These are phyloP conservation scores for Pontederia crassipes DNA, from an alignment of 176 grass and related monocot genomes.

Conservation along the genomic window DNA sequence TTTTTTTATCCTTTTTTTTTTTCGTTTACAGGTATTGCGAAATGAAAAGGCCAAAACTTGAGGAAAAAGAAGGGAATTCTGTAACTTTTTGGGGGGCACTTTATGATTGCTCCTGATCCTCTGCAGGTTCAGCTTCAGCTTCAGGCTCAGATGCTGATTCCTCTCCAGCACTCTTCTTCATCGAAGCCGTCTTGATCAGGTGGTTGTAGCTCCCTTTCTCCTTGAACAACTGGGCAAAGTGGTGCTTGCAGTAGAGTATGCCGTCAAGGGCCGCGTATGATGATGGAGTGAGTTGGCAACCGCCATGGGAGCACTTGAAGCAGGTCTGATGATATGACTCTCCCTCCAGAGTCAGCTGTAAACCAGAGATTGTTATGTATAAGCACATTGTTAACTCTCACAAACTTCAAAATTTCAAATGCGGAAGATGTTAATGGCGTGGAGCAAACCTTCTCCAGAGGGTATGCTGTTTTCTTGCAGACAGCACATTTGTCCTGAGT, in stretches of 20 bases:
- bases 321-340: constrained; percentile 89
- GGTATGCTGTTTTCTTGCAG: constrained; percentile 91
- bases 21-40: too few relatives aligned
- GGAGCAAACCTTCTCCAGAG: constrained; percentile 67
- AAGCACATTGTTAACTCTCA: neutral
- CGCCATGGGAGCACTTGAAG: constrained; percentile 74
- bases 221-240: constrained; percentile 87
- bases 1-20: too few relatives aligned
- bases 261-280: constrained; percentile 90
- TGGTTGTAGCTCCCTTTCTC: constrained; percentile 98
- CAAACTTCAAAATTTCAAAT: neutral
- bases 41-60: too few relatives aligned
- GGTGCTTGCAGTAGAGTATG: constrained; percentile 93
- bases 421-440: neutral
- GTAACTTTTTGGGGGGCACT: too few relatives aligned
- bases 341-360: constrained; percentile 69
- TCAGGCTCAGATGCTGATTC: neutral
- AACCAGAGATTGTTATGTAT: neutral
- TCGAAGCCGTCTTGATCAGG: constrained; percentile 35
- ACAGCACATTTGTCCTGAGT: constrained; percentile 81
- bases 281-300: constrained; percentile 77
- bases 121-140: neutral
- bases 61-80: too few relatives aligned
- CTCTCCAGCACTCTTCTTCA: constrained; percentile 41
- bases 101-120: too few relatives aligned